Percentiles rank a stretch among this genome's conserved stretches.
phyloP scores from a whole-genome alignment of 129 eudicot species.

The Chrysanthemum makinoi region DNA sequence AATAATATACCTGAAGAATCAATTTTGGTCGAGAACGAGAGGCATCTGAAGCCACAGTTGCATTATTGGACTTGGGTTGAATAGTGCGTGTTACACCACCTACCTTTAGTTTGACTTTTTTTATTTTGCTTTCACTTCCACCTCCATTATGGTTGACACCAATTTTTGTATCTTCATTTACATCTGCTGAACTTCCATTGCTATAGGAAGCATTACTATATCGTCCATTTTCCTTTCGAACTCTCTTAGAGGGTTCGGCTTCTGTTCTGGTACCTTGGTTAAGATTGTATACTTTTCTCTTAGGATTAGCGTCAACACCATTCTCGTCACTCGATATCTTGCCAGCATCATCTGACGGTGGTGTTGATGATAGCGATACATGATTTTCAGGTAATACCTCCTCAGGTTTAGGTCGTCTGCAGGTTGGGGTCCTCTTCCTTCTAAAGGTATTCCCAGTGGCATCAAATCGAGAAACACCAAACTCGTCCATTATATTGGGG shows the following conservation, averaged over 20 bases:
- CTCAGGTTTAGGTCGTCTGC: constrained; percentile 77
- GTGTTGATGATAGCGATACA: constrained; percentile 51
- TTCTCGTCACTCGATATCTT: constrained; percentile 79
- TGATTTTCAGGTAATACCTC: constrained; percentile 36
- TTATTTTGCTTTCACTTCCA: constrained; percentile 58
- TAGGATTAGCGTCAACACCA: constrained; percentile 48
- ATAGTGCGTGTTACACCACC: constrained; percentile 83
- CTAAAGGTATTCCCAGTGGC: constrained; percentile 44
- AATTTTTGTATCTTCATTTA: constrained; percentile 30
- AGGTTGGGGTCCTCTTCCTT: constrained; percentile 71
- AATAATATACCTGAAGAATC: constrained; percentile 49
- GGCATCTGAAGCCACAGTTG: constrained; percentile 43
- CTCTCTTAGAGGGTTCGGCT: constrained; percentile 43
- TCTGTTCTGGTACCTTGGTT: constrained; percentile 63
- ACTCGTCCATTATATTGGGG: constrained; percentile 58
- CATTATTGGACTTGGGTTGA: constrained; percentile 60
- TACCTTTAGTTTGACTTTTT: constrained; percentile 83
- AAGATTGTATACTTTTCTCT: constrained; percentile 75
- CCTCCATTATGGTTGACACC: constrained; percentile 33
- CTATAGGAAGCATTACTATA: constrained; percentile 24
- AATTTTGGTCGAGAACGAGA: constrained; percentile 46
- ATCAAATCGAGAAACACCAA: constrained; percentile 44
- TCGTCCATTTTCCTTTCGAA: constrained; percentile 42
- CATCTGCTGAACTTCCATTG: constrained; percentile 44
- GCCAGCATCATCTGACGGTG: constrained; percentile 62